Conservation (phyloP, 345 rosid species). For the Mallotus nudiflorus region DNA sequence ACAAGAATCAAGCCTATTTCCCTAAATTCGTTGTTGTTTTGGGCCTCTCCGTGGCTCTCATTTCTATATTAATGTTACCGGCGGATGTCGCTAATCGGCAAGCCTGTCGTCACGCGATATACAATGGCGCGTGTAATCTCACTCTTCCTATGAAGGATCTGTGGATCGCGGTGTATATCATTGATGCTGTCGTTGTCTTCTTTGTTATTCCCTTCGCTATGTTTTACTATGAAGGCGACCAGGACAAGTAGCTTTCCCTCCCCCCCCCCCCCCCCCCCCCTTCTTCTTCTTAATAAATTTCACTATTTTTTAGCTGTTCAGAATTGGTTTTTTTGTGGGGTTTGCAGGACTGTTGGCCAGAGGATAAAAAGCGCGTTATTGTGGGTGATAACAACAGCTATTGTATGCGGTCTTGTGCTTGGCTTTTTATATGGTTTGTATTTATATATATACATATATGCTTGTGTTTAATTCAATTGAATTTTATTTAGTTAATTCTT, state of each 20-base stretch:
- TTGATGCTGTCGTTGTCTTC: conserved; percentile 89
- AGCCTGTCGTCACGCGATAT: conserved; percentile 87
- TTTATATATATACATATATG: no score
- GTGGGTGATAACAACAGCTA: conserved; percentile 81
- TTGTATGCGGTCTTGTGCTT: conserved; percentile 78
- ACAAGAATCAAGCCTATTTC: conserved; percentile 96
- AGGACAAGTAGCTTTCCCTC: conserved; percentile 76
- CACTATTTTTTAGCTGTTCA: no score
- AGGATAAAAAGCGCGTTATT: conserved; percentile 76
- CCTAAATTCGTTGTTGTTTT: conserved; percentile 97
- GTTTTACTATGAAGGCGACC: conserved; percentile 99
- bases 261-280: no score
- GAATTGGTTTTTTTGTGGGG: conserved; percentile 1
- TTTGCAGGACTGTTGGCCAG: conserved; percentile 72
- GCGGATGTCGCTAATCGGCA: conserved; percentile 99
- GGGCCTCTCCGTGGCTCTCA: conserved; percentile 78
- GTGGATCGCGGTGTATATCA: conserved; percentile 86
- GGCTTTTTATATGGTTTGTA: conserved; percentile 85
- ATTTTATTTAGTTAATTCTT: no score
- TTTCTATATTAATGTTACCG: conserved; percentile 95
- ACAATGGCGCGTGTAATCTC: conserved; percentile 90
- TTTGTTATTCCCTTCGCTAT: conserved; percentile 93
- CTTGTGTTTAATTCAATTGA: not conserved
- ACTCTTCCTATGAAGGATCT: conserved; percentile 97
- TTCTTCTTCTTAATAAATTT: not conserved